phyloP scores from a whole-genome alignment of 768 basidiomycete species.

The Hypholoma fasciculare region DNA sequence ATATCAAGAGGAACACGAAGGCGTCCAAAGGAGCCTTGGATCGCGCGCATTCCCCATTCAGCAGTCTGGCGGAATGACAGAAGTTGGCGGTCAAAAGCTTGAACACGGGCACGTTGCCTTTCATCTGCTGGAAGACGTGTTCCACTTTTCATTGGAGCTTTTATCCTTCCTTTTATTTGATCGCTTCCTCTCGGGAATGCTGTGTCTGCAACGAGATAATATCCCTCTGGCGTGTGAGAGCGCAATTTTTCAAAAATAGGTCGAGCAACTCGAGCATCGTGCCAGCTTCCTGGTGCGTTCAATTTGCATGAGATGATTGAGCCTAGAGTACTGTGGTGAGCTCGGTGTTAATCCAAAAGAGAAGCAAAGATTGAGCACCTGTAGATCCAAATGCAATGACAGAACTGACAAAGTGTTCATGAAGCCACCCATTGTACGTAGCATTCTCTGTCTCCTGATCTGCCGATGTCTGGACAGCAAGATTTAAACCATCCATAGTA shows the following conservation, averaged over 20 bases:
- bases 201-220: neutral
- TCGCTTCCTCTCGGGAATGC: too few species aligned
- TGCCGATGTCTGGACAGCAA: conserved; percentile 32
- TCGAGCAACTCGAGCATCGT: neutral
- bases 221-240: neutral
- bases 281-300: neutral
- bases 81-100: neutral
- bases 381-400: conserved; percentile 36
- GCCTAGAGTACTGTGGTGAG: too few species aligned
- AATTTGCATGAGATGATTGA: too few species aligned
- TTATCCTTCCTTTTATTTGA: too few species aligned
- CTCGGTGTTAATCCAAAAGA: too few species aligned
- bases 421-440: conserved; percentile 46
- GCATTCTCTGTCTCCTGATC: conserved; percentile 45
- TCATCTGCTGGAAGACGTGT: neutral
- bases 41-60: neutral
- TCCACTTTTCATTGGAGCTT: neutral
- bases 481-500: conserved; percentile 40
- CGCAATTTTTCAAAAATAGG: neutral
- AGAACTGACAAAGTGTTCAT: conserved; percentile 37
- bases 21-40: too few species aligned
- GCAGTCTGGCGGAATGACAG: neutral
- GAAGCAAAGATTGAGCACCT: too few species aligned
- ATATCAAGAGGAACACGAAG: neutral
- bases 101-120: neutral